Base-by-base conservation (phyloP, 768 basidiomycete species). In the Tylopilus plumbeoviolaceoides region DNA sequence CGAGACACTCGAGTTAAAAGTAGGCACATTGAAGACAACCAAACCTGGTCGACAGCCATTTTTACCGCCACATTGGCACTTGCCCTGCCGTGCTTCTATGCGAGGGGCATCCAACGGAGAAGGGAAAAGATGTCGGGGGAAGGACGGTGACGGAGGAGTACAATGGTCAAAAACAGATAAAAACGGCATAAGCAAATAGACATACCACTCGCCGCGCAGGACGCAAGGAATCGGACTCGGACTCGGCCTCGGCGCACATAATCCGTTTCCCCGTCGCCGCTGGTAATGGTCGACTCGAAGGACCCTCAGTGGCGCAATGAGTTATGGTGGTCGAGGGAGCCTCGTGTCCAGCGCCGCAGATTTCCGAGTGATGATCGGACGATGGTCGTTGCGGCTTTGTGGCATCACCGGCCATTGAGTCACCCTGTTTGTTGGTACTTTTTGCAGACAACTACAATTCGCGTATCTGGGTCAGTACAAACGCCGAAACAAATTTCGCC, bases 141-240 rank as follows among this genome's bases (percentile, higher is more conserved):
- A 45, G 51, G 27, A 9, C n/a, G 12, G n/a, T 20, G 33, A 33
- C 40, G 21, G 7, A 54, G 41, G 47, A 23, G 23, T 23, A 25
- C 14, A 18, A 7, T 12, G 23, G 41, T 48, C 39, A 55, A 48
- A 23, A 48, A 36, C 20, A 28, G 49, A 47, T 3, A 18, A 48
- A 17, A 25, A 25, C 33, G 25, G 9, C 33, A 48, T n/a, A 25
- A 46, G 9, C 15, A 17, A 46, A 50, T 3, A 30, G 42, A 51
- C 54, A 55, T 44, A 69, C 68, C 59, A 47, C 54, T 51, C 68
- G 61, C 48, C 68, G 66, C 39, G 59, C 40, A 18, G 69, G 69
- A 18, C 68, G 64, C 47, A 47, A 50, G 14, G 57, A 38, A 35
- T 56, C 69, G 14, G 30, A 30, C 30, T 51, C 54, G 30, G 8